phyloP scores from a whole-genome alignment of 2,329 filamentous ascomycete species.

The Alternaria consortialis region DNA sequence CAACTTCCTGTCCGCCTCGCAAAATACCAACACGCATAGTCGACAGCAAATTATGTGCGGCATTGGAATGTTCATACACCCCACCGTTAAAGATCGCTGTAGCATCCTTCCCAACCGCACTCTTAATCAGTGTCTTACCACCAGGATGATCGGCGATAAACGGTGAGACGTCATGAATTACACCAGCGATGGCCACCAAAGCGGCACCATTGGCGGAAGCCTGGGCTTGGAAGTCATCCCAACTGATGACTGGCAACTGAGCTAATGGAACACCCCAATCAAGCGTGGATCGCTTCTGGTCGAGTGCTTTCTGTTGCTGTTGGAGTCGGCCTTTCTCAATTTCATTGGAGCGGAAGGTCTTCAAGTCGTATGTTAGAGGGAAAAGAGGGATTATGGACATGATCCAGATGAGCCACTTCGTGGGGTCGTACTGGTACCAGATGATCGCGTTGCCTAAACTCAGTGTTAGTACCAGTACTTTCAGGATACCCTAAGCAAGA shows the following conservation, averaged over 20 bases:
- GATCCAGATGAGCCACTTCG: constrained; percentile 52
- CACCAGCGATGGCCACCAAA: constrained; percentile 49
- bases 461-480: background rate
- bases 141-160: constrained; percentile 52
- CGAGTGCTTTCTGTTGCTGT: constrained; percentile 52
- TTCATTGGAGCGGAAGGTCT: constrained; percentile 46
- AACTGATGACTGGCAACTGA: constrained; percentile 50
- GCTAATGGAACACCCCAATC: constrained; percentile 52
- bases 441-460: constrained; percentile 47
- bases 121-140: constrained; percentile 48
- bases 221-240: constrained; percentile 49
- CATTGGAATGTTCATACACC: constrained; percentile 52
- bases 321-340: constrained; percentile 54
- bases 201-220: constrained; percentile 42
- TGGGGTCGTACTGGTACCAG: constrained; percentile 53
- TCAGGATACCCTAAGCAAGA: background rate
- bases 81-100: constrained; percentile 53
- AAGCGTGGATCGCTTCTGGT: constrained; percentile 45
- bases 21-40: constrained; percentile 53
- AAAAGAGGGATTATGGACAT: constrained; percentile 43
- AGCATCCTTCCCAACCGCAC: constrained; percentile 51
- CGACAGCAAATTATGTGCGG: constrained; percentile 51
- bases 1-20: constrained; percentile 51
- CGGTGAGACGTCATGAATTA: constrained; percentile 50
- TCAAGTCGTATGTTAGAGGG: constrained; percentile 49